phyloP scores from a whole-genome alignment of 2,329 filamentous ascomycete species.

The Podosphaera aphanis region DNA sequence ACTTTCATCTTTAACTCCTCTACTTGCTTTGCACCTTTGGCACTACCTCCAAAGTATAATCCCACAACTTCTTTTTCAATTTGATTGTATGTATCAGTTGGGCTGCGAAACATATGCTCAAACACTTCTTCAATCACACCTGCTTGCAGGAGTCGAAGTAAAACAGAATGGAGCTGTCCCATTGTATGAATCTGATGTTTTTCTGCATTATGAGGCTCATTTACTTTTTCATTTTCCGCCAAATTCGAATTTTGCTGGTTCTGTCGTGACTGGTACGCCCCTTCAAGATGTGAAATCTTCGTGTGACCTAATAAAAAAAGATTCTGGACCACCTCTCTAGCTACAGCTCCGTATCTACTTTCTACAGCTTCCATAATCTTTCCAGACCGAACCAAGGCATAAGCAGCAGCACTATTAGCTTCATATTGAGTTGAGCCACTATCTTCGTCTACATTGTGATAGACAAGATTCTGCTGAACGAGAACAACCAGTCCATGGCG shows the following conservation, averaged over 20 bases:
- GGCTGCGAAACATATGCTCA: conserved; percentile 31
- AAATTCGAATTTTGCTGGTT: conserved; percentile 9
- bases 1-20: conserved; percentile 35
- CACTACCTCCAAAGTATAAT: conserved; percentile 25
- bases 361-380: conserved; percentile 61
- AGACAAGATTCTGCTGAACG: conserved; percentile 70
- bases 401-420: conserved; percentile 57
- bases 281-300: conserved; percentile 43
- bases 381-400: conserved; percentile 58
- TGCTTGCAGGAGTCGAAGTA: conserved; percentile 30
- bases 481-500: conserved; percentile 65
- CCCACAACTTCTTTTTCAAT: conserved; percentile 39
- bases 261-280: conserved; percentile 26
- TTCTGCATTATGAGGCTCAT: conserved; percentile 8
- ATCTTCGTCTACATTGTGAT: conserved; percentile 41
- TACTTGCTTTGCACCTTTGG: conserved; percentile 43
- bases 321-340: conserved; percentile 50
- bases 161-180: conserved; percentile 21
- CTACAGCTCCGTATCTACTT: conserved; percentile 48
- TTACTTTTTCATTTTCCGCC: conserved; percentile 3
- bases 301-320: conserved; percentile 59
- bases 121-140: conserved; percentile 45
- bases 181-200: conserved; percentile 6
- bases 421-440: conserved; percentile 54
- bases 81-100: conserved; percentile 34